Evolutionary conservation across 2,329 filamentous ascomycete genomes (phyloP), one percentile per base, ranked within the genome.

Genomic region (Parascedosporium putredinis): DNA sequence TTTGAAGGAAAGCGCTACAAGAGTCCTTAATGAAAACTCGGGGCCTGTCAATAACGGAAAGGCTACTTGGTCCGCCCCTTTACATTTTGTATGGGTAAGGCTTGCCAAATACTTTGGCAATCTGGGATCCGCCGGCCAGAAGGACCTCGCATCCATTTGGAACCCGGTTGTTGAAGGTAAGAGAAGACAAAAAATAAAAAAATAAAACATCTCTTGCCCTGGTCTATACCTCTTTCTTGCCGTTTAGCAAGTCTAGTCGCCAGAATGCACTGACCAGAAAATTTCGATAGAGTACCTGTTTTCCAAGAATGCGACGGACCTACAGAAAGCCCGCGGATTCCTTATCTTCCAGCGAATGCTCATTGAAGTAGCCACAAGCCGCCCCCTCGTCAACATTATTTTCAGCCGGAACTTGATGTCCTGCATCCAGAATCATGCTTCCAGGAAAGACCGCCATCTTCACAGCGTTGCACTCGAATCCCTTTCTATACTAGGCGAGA

Each of bases 251-350:
- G n/a, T n/a, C n/a, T n/a, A n/a, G n/a, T n/a, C n/a, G n/a, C n/a
- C n/a, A n/a, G n/a, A n/a, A n/a, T n/a, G n/a, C n/a, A n/a, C 12
- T 42, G 29, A 23, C 47, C 43, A 43, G 43, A 9, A 14, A 23
- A 5, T 0, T 7, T 36, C 7, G 8, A 25, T 55, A 91, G 86
- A 91, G 61, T 84, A 85, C 8, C 74, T 96, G 3, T 96, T 97
- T 62, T 83, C 87, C 3, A 79, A 84, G 51, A 80, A 78, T 10
- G 84, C 90, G 4, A 94, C 89, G 1, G 82, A 89, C 38, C 87
- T 90, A 57, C 85, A 94, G 51, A 97, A 96, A 65, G 88, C 88
- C 60, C 89, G 88, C 64, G 93, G 93, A 0, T 90, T 97, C 66
- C 80, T 89, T 58, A 76, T 97, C 2, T 88, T 95, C 59, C 81